phyloP scores from a whole-genome alignment of 768 basidiomycete species.

The Cystoderma amianthinum region DNA sequence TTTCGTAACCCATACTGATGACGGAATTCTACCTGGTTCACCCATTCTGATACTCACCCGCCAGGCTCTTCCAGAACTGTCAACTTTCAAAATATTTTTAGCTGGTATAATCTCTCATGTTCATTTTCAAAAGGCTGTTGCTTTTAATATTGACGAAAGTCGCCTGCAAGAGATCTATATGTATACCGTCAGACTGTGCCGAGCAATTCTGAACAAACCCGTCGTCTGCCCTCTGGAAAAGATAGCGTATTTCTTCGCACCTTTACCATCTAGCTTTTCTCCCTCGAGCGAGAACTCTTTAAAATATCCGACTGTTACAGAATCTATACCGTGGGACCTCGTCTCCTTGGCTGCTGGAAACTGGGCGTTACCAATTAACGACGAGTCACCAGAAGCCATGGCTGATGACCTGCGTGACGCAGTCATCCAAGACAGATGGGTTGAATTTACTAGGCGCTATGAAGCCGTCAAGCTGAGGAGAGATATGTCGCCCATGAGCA shows the following conservation, averaged over 20 bases:
- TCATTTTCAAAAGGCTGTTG: slow-evolving; percentile 35
- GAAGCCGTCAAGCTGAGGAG: slow-evolving; percentile 44
- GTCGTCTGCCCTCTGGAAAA: slow-evolving; percentile 45
- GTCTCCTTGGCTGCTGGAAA: slow-evolving; percentile 44
- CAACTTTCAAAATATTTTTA: slow-evolving; percentile 53
- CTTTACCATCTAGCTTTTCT: slow-evolving; percentile 37
- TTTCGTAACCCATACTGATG: slow-evolving; percentile 22
- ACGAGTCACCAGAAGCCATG: slow-evolving; percentile 24
- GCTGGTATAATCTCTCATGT: slow-evolving; percentile 37
- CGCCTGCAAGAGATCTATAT: slow-evolving; percentile 41
- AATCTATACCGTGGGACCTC: slow-evolving; percentile 57
- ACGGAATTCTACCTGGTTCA: slow-evolving; percentile 30
- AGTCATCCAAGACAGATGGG: slow-evolving; percentile 68
- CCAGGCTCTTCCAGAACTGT: slow-evolving; percentile 53
- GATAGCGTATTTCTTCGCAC: slow-evolving; percentile 63
- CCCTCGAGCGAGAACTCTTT: slow-evolving; percentile 13
- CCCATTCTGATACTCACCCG: slow-evolving; percentile 65
- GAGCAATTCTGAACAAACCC: slow-evolving; percentile 62
- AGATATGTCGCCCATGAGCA: slow-evolving; percentile 71
- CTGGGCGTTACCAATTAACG: slow-evolving; percentile 44
- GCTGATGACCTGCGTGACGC: slow-evolving; percentile 49
- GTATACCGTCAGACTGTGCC: slow-evolving; percentile 61
- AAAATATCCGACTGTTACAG: slow-evolving; percentile 27
- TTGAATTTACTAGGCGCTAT: slow-evolving; percentile 73
- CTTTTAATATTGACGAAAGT: slow-evolving; percentile 39